A percentile compares a stretch with the other conserved stretches of the same genome.
Evolutionary conservation across 2,329 filamentous ascomycete genomes (phyloP).

Genomic region (Fusarium dimerum): DNA sequence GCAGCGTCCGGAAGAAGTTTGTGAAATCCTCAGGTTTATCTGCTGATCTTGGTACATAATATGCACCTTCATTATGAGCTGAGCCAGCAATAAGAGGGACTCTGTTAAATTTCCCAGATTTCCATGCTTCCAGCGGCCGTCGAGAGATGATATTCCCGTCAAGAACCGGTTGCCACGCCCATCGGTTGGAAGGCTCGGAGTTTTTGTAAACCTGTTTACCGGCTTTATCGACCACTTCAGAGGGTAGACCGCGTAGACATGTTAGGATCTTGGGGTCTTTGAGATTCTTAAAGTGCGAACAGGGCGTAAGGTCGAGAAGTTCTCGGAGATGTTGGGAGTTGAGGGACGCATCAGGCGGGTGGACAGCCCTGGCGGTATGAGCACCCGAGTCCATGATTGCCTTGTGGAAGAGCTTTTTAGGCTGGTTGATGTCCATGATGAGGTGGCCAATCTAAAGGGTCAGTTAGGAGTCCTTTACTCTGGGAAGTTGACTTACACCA

Average conservation of each 20-base stretch:
- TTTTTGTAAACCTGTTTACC: conserved; percentile 30
- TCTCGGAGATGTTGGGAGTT: conserved; percentile 32
- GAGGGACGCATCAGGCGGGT: conserved; percentile 26
- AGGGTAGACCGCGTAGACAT: conserved; percentile 26
- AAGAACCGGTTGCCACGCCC: conserved; percentile 36
- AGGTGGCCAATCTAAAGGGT: conserved; percentile 31
- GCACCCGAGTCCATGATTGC: conserved; percentile 35
- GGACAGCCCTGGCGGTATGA: conserved; percentile 32
- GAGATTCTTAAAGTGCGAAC: conserved; percentile 25
- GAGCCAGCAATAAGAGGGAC: conserved; percentile 34
- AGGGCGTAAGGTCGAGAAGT: conserved; percentile 32
- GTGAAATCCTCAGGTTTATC: conserved; percentile 27
- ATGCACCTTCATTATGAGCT: conserved; percentile 32
- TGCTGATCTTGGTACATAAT: conserved; percentile 25
- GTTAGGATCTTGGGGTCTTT: conserved; percentile 28
- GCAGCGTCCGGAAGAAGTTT: conserved; percentile 28
- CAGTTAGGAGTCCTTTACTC: neutral
- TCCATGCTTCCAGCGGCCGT: conserved; percentile 33
- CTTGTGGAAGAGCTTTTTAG: conserved; percentile 33
- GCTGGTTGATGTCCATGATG: conserved; percentile 35
- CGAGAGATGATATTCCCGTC: conserved; percentile 33
- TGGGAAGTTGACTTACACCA: conserved; percentile 15
- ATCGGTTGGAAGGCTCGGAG: conserved; percentile 32
- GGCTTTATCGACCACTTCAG: conserved; percentile 26
- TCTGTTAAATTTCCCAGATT: conserved; percentile 33